These are phyloP conservation scores for Penicillium ochrochloron DNA, from an alignment of 495 filamentous ascomycete species.

Conservation along the genomic window DNA sequence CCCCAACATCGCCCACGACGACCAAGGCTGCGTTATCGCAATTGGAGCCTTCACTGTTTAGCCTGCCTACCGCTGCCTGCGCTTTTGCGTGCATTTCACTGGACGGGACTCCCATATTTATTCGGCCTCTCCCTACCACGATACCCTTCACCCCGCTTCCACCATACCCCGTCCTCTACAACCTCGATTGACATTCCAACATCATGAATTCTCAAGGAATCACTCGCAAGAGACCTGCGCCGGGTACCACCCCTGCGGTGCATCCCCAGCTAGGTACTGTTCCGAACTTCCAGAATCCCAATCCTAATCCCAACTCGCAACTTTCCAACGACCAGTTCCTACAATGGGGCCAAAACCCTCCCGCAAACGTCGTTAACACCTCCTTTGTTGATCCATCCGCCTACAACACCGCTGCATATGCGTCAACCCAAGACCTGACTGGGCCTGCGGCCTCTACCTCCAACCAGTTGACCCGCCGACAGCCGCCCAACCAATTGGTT, in stretches of 20 bases:
- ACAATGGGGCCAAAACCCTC: slow-evolving; percentile 54
- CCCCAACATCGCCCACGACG: slow-evolving; percentile 15
- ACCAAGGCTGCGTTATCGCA: slow-evolving; percentile 14
- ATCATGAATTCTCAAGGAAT: slow-evolving; percentile 50
- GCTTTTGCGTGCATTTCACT: neutral
- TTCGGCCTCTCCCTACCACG: neutral
- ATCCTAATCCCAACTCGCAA: slow-evolving; percentile 37
- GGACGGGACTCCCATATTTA: neutral
- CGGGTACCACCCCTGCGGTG: slow-evolving; percentile 65
- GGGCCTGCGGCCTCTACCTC: slow-evolving; percentile 54
- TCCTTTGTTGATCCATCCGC: slow-evolving; percentile 41
- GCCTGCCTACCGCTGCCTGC: neutral
- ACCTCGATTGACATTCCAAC: slow-evolving; percentile 15
- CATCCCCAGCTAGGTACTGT: slow-evolving; percentile 50
- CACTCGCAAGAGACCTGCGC: slow-evolving; percentile 73
- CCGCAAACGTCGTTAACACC: slow-evolving; percentile 41
- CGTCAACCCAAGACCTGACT: slow-evolving; percentile 47
- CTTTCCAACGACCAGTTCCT: slow-evolving; percentile 60
- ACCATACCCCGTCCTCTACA: neutral
- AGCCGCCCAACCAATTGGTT: slow-evolving; percentile 64
- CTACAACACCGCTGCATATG: slow-evolving; percentile 46
- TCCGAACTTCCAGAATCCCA: slow-evolving; percentile 36
- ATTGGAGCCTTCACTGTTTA: neutral
- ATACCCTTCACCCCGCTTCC: slow-evolving; percentile 14
- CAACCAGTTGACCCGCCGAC: slow-evolving; percentile 68